Percentiles rank a stretch among this genome's conserved stretches.
Conservation (phyloP, 371 early-diverging fungal species). For the Actinomortierella wolfii region DNA sequence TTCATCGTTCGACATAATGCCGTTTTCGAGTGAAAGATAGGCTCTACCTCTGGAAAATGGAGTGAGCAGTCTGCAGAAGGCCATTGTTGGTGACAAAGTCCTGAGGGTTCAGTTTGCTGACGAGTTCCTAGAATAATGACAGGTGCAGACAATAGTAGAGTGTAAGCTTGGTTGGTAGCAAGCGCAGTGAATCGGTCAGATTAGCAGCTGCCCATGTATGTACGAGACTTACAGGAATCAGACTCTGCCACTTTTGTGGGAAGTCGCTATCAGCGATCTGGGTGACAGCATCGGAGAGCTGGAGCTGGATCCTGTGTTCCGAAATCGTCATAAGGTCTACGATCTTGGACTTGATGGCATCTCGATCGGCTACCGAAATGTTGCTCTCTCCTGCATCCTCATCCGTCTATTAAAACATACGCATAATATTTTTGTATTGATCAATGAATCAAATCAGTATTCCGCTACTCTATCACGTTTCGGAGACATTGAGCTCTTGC, state of each 20-base stretch:
- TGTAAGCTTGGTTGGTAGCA: too few relatives aligned
- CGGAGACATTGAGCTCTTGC: too few relatives aligned
- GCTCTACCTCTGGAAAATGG: conserved; percentile 87
- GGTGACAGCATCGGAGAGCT: conserved; percentile 90
- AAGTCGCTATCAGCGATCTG: conserved; percentile 93
- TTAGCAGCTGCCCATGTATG: neutral
- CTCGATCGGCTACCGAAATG: conserved; percentile 72
- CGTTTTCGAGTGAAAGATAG: too few relatives aligned
- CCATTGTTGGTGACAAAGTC: conserved; percentile 88
- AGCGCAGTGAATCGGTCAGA: neutral
- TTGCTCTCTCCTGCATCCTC: conserved; percentile 56
- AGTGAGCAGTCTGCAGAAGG: conserved; percentile 91
- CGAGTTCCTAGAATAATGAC: conserved; percentile 61
- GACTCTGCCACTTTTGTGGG: conserved; percentile 84
- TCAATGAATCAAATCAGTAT: too few relatives aligned
- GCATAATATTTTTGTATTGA: too few relatives aligned
- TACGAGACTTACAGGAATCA: conserved; percentile 69
- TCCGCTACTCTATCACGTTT: too few relatives aligned
- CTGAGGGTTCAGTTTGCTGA: conserved; percentile 72
- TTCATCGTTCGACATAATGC: too few relatives aligned
- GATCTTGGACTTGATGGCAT: conserved; percentile 79
- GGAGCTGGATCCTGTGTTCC: conserved; percentile 82
- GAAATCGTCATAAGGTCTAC: conserved; percentile 86
- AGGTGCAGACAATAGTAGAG: conserved; percentile 5
- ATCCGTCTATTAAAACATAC: conserved; percentile 27